Base-by-base conservation (phyloP, 1,284 basidiomycete genomes). In the Moniliophthora roreri region DNA sequence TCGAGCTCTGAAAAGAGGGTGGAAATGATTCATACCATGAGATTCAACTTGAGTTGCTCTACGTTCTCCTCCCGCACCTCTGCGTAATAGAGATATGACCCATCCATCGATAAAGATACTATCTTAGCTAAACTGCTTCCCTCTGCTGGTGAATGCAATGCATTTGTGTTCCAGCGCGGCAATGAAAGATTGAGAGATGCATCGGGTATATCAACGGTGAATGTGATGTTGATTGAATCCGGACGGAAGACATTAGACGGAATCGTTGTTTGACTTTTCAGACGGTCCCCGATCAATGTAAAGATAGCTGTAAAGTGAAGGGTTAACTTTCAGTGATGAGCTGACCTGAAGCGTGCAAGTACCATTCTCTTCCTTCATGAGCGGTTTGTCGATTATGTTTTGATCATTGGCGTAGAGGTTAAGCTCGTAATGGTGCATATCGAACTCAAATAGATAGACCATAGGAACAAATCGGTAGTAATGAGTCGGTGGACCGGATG, bases 381-480 rank as follows among this genome's bases (percentile, higher is more conserved):
- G 71, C 1, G 93, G 93, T 58, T 88, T 89, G 72, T 95, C 93
- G 53, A 98, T 91, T 64, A 98, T 93, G 66, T 98, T 97, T 64
- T 94, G 92, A 67, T 98, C 95, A 64, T 97, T 98, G 55, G 90
- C 84, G 65, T 91, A 94, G n/a, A 91, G 68, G 61, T 90, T 87
- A 48, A 95, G 66, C 55, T 84, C 79, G 68, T 87, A 95, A 61
- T 91, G 84, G 64, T 85, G 77, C 54, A 96, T 67, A 49, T 85
- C 78, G 32, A 95, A 61, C 37, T 87, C 77, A 60, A 95, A 70
- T 20, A 69, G 69, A 68, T 97, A 98, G 15, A 84, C 68, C 67
- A 82, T 92, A 0, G 95, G 94, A 21, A 94, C 79, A 68, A 93
- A 97, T 48, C 86, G 86, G 58, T 86, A 76, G 66, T 87, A 91